Percentiles rank a stretch among this genome's conserved stretches.
These are phyloP conservation scores for Aspergillus awamori DNA, from an alignment of 2,329 filamentous ascomycete genomes.

Conservation along the genomic window DNA sequence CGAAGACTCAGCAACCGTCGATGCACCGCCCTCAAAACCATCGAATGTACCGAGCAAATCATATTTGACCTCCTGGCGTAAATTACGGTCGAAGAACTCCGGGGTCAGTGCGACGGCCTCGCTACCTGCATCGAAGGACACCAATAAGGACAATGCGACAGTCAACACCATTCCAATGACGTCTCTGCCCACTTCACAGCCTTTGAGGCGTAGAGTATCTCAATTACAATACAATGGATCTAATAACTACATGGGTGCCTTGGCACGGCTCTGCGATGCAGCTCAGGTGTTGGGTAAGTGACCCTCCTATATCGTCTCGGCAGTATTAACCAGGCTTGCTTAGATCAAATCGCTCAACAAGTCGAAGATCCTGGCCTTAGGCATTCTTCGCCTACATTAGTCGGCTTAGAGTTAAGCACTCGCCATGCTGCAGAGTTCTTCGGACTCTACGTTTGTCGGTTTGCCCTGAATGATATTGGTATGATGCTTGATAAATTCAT, in stretches of 20 bases:
- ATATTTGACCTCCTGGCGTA: conserved; percentile 84
- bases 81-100: conserved; percentile 87
- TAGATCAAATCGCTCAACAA: conserved; percentile 94
- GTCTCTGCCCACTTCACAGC: conserved; percentile 59
- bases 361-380: conserved; percentile 92
- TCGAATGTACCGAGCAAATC: conserved; percentile 71
- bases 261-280: conserved; percentile 90
- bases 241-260: conserved; percentile 86
- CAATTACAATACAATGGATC: conserved; percentile 77
- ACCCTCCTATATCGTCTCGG: neutral
- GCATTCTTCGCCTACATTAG: conserved; percentile 89
- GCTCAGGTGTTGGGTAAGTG: conserved; percentile 82
- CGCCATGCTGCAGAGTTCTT: conserved; percentile 97
- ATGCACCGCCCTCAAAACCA: conserved; percentile 49
- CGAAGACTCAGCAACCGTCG: conserved; percentile 49
- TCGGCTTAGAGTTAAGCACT: conserved; percentile 90
- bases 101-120: conserved; percentile 55
- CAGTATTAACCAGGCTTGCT: neutral
- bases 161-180: conserved; percentile 82
- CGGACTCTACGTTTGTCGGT: conserved; percentile 92
- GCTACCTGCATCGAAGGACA: conserved; percentile 45
- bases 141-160: conserved; percentile 62
- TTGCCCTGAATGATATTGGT: conserved; percentile 83
- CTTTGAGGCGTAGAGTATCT: conserved; percentile 70
- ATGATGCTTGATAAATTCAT: conserved; percentile 94